phyloP scores from a whole-genome alignment of 345 rosid genomes.

The Aegle marmelos region DNA sequence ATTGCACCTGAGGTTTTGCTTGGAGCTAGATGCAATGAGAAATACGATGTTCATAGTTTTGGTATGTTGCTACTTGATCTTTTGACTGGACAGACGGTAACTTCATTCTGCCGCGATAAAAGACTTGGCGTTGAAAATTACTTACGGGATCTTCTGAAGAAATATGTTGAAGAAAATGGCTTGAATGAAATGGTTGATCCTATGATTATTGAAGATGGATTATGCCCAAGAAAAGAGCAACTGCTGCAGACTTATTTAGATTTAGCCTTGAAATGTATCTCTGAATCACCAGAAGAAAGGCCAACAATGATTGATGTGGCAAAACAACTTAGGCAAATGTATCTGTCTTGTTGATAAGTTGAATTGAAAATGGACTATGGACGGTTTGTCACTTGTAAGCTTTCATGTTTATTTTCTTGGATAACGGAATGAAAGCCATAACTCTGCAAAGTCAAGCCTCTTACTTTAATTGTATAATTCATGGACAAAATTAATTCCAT shows the following conservation, averaged over 20 bases:
- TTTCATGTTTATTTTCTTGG: too few relatives aligned
- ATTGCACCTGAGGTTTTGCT: neutral
- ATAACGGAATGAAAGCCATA: too few relatives aligned
- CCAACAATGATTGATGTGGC: neutral
- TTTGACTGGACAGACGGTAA: neutral
- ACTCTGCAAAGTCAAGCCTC: too few relatives aligned
- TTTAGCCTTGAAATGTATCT: neutral
- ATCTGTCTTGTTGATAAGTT: neutral
- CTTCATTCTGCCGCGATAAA: too few relatives aligned
- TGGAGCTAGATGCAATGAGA: neutral
- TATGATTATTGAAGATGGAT: neutral
- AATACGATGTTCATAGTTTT: slow-evolving; percentile 14
- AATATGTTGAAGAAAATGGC: too few relatives aligned
- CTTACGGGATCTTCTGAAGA: too few relatives aligned
- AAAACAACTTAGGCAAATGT: slow-evolving; percentile 3
- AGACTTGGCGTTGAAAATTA: too few relatives aligned
- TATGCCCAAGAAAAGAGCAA: neutral
- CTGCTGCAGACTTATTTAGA: neutral
- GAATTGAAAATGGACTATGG: too few relatives aligned
- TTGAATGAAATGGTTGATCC: slow-evolving; percentile 15
- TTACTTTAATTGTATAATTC: neutral
- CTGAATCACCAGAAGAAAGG: neutral
- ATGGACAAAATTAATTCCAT: too few relatives aligned
- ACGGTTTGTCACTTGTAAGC: too few relatives aligned
- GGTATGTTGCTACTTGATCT: neutral